Percentiles rank a stretch among this genome's conserved stretches.
These are phyloP conservation scores for Dictyostelium intermedium DNA, from an alignment of 78 protist species.

Conservation along the genomic window DNA sequence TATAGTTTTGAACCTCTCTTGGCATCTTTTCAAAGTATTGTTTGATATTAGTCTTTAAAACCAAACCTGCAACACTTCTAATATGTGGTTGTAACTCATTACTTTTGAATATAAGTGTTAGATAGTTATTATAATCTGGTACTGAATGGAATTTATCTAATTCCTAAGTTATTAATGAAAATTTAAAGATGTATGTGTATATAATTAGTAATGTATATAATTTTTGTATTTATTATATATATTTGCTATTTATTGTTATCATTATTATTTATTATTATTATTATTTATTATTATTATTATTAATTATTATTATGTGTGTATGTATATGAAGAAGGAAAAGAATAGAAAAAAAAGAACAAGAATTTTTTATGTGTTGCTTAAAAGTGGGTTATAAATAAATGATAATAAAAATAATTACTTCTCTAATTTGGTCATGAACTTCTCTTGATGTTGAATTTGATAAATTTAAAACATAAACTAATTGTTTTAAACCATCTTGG, in stretches of 20 bases:
- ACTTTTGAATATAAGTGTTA: conserved; percentile 27
- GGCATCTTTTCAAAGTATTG: conserved; percentile 44
- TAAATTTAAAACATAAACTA: conserved; percentile 7
- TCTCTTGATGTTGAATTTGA: conserved; percentile 12
- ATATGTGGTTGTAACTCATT: background rate
- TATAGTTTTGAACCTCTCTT: conserved; percentile 54
- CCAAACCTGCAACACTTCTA: conserved; percentile 43
- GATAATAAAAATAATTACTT: background rate
- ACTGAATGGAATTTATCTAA: conserved; percentile 31
- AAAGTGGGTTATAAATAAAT: background rate
- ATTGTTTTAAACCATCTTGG: conserved; percentile 40
- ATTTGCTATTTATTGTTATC: background rate
- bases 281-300: too few relatives aligned
- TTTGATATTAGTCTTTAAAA: conserved; percentile 52
- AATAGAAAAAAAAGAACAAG: background rate
- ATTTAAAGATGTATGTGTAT: background rate
- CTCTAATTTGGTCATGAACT: conserved; percentile 33
- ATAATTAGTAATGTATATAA: background rate
- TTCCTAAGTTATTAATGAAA: conserved; percentile 8
- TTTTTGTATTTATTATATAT: too few relatives aligned
- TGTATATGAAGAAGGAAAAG: background rate
- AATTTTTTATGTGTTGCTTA: background rate
- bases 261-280: too few relatives aligned
- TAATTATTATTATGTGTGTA: background rate
- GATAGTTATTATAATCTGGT: conserved; percentile 68